Base-by-base conservation (phyloP, 495 filamentous ascomycete genomes). In the Rusavskia elegans region DNA sequence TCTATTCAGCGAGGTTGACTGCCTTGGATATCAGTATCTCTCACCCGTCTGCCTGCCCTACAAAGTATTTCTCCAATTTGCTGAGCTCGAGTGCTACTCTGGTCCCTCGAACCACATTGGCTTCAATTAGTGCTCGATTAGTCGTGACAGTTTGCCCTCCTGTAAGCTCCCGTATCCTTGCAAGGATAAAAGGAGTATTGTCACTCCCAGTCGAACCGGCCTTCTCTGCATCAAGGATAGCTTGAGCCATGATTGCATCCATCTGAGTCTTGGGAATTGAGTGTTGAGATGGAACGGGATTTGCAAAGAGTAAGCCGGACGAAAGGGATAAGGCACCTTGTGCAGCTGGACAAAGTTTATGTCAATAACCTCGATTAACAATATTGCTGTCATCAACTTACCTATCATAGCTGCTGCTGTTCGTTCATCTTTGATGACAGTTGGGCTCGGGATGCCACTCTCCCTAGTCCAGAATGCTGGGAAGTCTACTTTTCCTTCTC, bases 401-500 rank as follows among this genome's bases (percentile, higher is more conserved):
- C 83, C 75, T 53, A 95, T 82, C 13, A 95, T 85, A 5, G 81
- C 81, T 8, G 92, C 92, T 17, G 92, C 92, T 61, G 96, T 84
- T 48, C 69, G 69, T 59, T 92, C 85, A 59, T 83, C 71, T 53
- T 81, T 66, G 29, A 94, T 73, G 13, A 82, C 76, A 40, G 76
- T 72, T 1, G 93, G 90, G 60, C 87, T 94, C 56, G 71, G 80
- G 36, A 84, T 61, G 6, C 87, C 84, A 62, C 89, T 95, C 27
- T 95, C 87, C 20, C 88, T 71, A 5, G 81, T 82, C 75, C 82
- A 98, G 64, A 98, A 98, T 3, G 84, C 85, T 1, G 92, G 92
- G 56, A 95, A 85, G 61, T 92, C 83, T 19, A 94, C 75, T 10
- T 71, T 63, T 30, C 77, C 78, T 39, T 67, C 66, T 37, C 81